These are phyloP conservation scores for Perilla frutescens DNA, from an alignment of 257 asterid species.

Conservation along the genomic window DNA sequence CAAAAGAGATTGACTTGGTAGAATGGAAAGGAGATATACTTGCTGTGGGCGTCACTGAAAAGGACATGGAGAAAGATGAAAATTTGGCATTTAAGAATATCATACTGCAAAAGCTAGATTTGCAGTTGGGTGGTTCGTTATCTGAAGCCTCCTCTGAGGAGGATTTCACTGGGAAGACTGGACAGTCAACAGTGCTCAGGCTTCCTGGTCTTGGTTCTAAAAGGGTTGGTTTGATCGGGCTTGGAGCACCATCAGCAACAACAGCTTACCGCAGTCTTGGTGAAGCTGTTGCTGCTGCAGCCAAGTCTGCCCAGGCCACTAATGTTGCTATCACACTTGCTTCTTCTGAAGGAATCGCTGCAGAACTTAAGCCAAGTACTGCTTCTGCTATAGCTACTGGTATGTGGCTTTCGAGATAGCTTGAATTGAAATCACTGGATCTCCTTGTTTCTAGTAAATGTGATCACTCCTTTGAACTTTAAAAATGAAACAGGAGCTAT, in stretches of 20 bases:
- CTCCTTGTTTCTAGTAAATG: slow-evolving; percentile 18
- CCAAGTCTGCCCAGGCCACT: slow-evolving; percentile 77
- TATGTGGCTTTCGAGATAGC: slow-evolving; percentile 31
- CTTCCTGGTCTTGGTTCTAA: slow-evolving; percentile 80
- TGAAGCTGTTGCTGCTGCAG: slow-evolving; percentile 89
- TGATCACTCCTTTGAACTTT: slow-evolving; percentile 24
- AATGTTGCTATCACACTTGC: slow-evolving; percentile 86
- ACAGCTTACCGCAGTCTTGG: slow-evolving; percentile 80
- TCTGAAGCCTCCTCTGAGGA: slow-evolving; percentile 85
- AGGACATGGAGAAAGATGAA: slow-evolving; percentile 81
- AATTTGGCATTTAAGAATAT: slow-evolving; percentile 71
- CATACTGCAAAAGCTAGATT: slow-evolving; percentile 75
- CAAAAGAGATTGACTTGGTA: slow-evolving; percentile 80
- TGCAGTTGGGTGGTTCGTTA: slow-evolving; percentile 71
- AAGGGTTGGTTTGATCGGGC: slow-evolving; percentile 82
- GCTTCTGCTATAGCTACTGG: slow-evolving; percentile 93
- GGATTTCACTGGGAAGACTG: slow-evolving; percentile 88
- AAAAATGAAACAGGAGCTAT: slow-evolving; percentile 60
- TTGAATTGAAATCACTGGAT: background rate
- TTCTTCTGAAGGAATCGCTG: slow-evolving; percentile 63
- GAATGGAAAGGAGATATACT: slow-evolving; percentile 99
- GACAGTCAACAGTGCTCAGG: slow-evolving; percentile 84
- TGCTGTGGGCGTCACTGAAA: slow-evolving; percentile 86
- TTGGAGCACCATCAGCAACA: slow-evolving; percentile 66
- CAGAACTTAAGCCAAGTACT: slow-evolving; percentile 61